A percentile compares a stretch with the other conserved stretches of the same genome.
phyloP scores from a whole-genome alignment of 257 asterid genomes.

The Fraxinus anomala region DNA sequence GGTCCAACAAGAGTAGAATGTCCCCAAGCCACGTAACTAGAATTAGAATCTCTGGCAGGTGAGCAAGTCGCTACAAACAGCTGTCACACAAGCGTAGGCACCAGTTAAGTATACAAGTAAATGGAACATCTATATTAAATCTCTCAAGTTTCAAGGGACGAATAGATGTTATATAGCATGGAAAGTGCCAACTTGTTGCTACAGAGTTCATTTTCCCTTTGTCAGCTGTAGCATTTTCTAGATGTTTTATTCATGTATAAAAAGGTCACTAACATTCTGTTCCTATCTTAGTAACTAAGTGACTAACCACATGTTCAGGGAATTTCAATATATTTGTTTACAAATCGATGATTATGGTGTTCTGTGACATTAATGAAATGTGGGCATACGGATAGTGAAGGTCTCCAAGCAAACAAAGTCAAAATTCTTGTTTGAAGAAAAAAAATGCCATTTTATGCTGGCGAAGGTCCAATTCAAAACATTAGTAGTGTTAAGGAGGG shows the following conservation, averaged over 20 bases:
- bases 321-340: neutral
- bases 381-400: neutral
- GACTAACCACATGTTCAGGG: neutral
- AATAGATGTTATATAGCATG: neutral
- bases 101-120: slow-evolving; percentile 13
- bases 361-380: neutral
- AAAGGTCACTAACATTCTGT: neutral
- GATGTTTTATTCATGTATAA: neutral
- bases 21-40: slow-evolving; percentile 90
- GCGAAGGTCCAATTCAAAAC: slow-evolving; percentile 7
- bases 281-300: neutral
- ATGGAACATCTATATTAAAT: neutral
- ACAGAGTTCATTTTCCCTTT: neutral
- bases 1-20: slow-evolving; percentile 96
- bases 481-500: neutral
- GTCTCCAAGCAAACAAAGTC: slow-evolving; percentile 20
- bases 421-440: neutral
- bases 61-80: slow-evolving; percentile 88
- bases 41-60: slow-evolving; percentile 73
- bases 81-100: slow-evolving; percentile 40
- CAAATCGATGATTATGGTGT: neutral
- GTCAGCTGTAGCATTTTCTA: neutral
- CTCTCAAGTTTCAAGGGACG: neutral
- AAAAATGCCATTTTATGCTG: slow-evolving; percentile 4
- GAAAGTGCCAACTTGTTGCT: neutral